Conservation (phyloP, 2,329 filamentous ascomycete genomes). For the Neurospora crassa region DNA sequence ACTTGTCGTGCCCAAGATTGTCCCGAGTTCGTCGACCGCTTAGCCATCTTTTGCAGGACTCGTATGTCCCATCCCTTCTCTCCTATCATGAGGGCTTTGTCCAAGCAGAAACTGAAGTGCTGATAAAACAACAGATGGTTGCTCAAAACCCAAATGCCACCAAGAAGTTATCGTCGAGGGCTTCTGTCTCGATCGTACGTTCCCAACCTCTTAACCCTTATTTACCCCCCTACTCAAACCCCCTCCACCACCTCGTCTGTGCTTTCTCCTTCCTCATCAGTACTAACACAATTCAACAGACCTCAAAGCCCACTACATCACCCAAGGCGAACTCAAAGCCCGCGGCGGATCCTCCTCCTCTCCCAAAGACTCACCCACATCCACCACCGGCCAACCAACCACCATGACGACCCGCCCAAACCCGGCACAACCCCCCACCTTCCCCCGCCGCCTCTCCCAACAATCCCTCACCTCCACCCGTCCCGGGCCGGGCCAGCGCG, state of each 20-base stretch:
- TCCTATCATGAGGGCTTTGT: no score
- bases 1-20: slow-evolving; percentile 14
- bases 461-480: neutral
- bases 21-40: slow-evolving; percentile 10
- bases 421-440: neutral
- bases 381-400: neutral
- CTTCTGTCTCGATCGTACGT: slow-evolving; percentile 15
- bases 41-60: slow-evolving; percentile 13
- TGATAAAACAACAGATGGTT: slow-evolving; percentile 7
- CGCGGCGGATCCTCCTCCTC: neutral
- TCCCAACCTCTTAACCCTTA: neutral
- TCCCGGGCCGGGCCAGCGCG: neutral
- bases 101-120: neutral
- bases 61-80: slow-evolving; percentile 4
- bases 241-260: neutral
- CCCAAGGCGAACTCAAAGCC: slow-evolving; percentile 10
- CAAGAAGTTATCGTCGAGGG: slow-evolving; percentile 11
- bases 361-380: neutral
- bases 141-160: slow-evolving; percentile 12
- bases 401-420: neutral
- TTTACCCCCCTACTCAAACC: neutral
- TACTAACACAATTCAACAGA: slow-evolving; percentile 7
- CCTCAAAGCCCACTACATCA: slow-evolving; percentile 15
- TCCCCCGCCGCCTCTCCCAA: neutral
- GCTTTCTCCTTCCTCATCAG: neutral